Evolutionary conservation across 2,329 filamentous ascomycete genomes (phyloP).

Genomic region (Allantophomopsis lycopodina): DNA sequence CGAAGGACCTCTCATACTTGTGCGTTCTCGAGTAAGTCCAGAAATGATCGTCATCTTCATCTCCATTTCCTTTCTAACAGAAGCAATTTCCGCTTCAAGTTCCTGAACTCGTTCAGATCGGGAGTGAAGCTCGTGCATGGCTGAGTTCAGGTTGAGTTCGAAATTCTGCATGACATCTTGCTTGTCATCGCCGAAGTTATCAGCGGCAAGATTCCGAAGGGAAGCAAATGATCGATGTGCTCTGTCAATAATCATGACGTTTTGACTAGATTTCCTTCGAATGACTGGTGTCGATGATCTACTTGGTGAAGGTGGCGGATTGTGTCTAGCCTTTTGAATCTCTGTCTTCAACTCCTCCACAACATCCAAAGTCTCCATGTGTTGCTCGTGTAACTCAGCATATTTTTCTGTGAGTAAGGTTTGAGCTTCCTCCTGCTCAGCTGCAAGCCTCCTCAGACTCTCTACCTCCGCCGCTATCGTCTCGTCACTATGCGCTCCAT

Average conservation of each 20-base stretch:
- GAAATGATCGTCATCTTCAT: slow-evolving; percentile 92
- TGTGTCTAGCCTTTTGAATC: slow-evolving; percentile 60
- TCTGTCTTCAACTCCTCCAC: slow-evolving; percentile 88
- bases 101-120: slow-evolving; percentile 84
- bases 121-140: slow-evolving; percentile 81
- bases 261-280: slow-evolving; percentile 86
- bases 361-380: slow-evolving; percentile 69
- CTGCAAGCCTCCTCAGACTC: slow-evolving; percentile 53
- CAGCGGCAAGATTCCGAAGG: slow-evolving; percentile 73
- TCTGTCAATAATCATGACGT: slow-evolving; percentile 73
- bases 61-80: slow-evolving; percentile 91
- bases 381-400: slow-evolving; percentile 67
- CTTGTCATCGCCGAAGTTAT: slow-evolving; percentile 62
- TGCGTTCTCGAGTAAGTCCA: slow-evolving; percentile 82
- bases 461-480: slow-evolving; percentile 52
- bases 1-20: slow-evolving; percentile 67
- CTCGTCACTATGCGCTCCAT: slow-evolving; percentile 24
- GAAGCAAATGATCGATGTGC: slow-evolving; percentile 85
- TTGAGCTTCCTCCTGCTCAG: slow-evolving; percentile 66
- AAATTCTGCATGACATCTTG: slow-evolving; percentile 86
- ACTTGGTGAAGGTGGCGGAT: slow-evolving; percentile 37
- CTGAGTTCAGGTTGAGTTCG: slow-evolving; percentile 78
- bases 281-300: slow-evolving; percentile 64
- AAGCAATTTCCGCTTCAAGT: slow-evolving; percentile 71
- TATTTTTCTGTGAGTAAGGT: slow-evolving; percentile 64